Base-by-base conservation (phyloP, 1,284 basidiomycete species). In the Microbotryum saponariae region DNA sequence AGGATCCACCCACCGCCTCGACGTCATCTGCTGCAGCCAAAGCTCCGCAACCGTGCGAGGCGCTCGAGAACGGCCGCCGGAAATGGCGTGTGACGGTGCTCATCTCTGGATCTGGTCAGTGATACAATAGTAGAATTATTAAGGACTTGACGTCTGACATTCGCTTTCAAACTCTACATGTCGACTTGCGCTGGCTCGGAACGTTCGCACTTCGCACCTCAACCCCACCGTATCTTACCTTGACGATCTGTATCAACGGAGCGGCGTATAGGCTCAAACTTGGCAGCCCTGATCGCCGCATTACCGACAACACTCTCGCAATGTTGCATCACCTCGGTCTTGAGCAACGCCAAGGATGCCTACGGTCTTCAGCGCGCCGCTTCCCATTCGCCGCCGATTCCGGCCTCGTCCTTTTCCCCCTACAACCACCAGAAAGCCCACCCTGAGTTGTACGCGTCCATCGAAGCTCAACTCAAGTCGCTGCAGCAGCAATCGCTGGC, bases 201-300 rank as follows among this genome's bases (percentile, higher is more conserved):
- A 44, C 53, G 9, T n/a, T 25, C 18, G 12, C 44, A 45, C 54
- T 31, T 42, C 5, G n/a, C 33, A 25, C 20, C 5, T 31, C 7
- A 20, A 50, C 48, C 48, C 37, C 20, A 31, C 23, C 44, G 29
- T n/a, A 23, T 10, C 44, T 54, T 29, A 25, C 16, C 21, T 12
- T 37, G 37, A 42, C 21, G 6, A 27, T 14, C 20, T 54, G n/a
- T 33, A 23, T 45, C 46, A 45, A 51, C 42, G 23, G 44, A 16
- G 1, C 46, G 21, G 9, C 3, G 1, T 20, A 23, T 61, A 96
- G 92, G 94, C 49, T 88, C 88, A 33, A 98, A 98, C 77, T 83
- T 98, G 27, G 93, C 97, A 78, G 93, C 94, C 0, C 81, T 98
- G 62, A 90, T 98, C 72, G 89, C 97, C 75, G 91, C 92, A 6